A percentile compares a stretch with the other conserved stretches of the same genome.
Conservation (phyloP, 2,329 filamentous ascomycete genomes). For the Pestalotiopsis sp. region DNA sequence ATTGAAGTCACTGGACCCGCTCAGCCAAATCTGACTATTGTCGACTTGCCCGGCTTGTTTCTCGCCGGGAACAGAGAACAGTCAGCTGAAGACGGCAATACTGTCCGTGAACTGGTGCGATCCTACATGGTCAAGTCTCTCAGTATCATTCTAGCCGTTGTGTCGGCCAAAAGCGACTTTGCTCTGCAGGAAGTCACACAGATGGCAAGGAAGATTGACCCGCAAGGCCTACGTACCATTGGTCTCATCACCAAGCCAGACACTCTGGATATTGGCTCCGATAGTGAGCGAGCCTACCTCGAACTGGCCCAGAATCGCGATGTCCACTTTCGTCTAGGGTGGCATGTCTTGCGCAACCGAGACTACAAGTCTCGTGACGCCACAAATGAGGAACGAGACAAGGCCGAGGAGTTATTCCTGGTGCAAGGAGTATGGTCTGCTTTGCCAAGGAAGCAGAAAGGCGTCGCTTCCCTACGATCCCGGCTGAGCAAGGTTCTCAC, state of each 20-base stretch:
- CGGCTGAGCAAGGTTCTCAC: slow-evolving; percentile 28
- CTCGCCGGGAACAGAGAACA: slow-evolving; percentile 45
- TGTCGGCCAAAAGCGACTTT: slow-evolving; percentile 57
- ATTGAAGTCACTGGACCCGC: slow-evolving; percentile 48
- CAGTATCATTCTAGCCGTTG: slow-evolving; percentile 61
- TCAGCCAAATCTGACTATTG: slow-evolving; percentile 54
- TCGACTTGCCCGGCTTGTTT: slow-evolving; percentile 61
- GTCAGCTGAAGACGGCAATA: slow-evolving; percentile 40
- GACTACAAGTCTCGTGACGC: slow-evolving; percentile 17
- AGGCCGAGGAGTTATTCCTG: slow-evolving; percentile 19
- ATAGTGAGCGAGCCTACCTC: slow-evolving; percentile 40
- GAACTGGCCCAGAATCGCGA: slow-evolving; percentile 45
- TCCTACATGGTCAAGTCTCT: slow-evolving; percentile 57
- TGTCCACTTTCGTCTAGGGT: slow-evolving; percentile 49
- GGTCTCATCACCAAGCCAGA: slow-evolving; percentile 54
- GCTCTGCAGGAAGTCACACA: slow-evolving; percentile 59
- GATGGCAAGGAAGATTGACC: slow-evolving; percentile 37
- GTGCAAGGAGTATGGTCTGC: slow-evolving; percentile 16
- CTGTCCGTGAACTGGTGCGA: slow-evolving; percentile 48
- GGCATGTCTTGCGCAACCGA: slow-evolving; percentile 51
- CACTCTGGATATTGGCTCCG: slow-evolving; percentile 31
- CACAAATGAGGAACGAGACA: slow-evolving; percentile 18
- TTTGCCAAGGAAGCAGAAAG: slow-evolving; percentile 19
- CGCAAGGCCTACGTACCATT: slow-evolving; percentile 43
- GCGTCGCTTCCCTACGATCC: slow-evolving; percentile 21